Conservation (phyloP, 306 rosid species). For the Trifolium repens region DNA sequence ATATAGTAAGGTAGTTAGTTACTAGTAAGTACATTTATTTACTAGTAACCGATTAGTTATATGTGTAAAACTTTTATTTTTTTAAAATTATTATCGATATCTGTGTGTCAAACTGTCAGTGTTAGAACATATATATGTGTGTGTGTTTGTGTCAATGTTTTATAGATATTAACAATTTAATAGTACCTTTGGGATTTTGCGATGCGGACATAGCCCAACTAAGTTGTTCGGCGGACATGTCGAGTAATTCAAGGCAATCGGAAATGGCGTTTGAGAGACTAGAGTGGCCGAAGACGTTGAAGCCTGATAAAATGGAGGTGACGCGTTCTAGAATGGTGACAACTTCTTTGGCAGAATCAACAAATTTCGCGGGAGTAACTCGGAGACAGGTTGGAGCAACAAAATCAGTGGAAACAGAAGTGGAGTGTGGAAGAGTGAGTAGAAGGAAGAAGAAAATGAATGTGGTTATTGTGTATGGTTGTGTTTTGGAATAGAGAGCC, state of each 20-base stretch:
- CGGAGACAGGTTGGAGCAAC: slow-evolving; percentile 43
- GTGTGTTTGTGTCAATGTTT: neutral
- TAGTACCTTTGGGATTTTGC: slow-evolving; percentile 53
- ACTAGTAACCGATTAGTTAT: no score
- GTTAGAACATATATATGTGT: no score
- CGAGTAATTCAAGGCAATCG: slow-evolving; percentile 76
- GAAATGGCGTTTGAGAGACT: slow-evolving; percentile 68
- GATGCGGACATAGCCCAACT: slow-evolving; percentile 64
- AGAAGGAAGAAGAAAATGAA: slow-evolving; percentile 24
- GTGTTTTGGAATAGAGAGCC: slow-evolving; percentile 38
- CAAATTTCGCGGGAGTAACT: slow-evolving; percentile 56
- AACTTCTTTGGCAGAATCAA: slow-evolving; percentile 43
- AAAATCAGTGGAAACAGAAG: slow-evolving; percentile 25
- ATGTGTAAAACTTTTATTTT: no score
- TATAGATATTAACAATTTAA: neutral
- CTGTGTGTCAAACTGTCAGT: neutral
- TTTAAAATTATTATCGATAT: no score
- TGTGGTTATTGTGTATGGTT: neutral
- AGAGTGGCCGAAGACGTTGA: slow-evolving; percentile 44
- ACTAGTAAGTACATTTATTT: no score
- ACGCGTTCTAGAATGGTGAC: slow-evolving; percentile 43
- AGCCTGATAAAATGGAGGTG: slow-evolving; percentile 56
- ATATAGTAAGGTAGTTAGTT: no score
- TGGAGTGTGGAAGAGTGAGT: slow-evolving; percentile 20
- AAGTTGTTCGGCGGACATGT: slow-evolving; percentile 59